These are phyloP conservation scores for Hyphodiscus sp. DNA, from an alignment of 2,329 filamentous ascomycete genomes.

Conservation along the genomic window DNA sequence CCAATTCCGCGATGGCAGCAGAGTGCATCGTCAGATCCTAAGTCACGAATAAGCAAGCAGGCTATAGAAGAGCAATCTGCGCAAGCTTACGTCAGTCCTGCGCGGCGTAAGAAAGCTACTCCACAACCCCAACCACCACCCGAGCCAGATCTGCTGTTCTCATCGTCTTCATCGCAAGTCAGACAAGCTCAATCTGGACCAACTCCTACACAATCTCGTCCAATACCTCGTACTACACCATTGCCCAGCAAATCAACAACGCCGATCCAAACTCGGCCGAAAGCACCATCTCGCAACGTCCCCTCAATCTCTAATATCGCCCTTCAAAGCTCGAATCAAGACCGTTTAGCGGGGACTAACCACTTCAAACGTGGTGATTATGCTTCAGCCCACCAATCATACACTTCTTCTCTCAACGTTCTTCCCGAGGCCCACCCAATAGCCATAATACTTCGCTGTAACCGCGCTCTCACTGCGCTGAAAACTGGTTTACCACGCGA, in stretches of 20 bases:
- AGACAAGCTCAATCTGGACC: conserved; percentile 28
- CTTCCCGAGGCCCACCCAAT: conserved; percentile 77
- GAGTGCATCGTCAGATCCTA: conserved; percentile 38
- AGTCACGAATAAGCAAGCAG: conserved; percentile 62
- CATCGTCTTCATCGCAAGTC: conserved; percentile 25
- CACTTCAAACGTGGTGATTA: conserved; percentile 96
- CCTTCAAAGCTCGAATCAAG: conserved; percentile 67
- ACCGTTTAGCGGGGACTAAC: conserved; percentile 74
- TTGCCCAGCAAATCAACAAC: conserved; percentile 37
- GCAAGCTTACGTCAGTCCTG: conserved; percentile 82
- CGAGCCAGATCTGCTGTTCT: conserved; percentile 56
- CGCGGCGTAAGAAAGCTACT: conserved; percentile 65
- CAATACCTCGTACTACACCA: conserved; percentile 32
- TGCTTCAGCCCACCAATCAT: conserved; percentile 75
- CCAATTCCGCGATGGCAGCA: conserved; percentile 56
- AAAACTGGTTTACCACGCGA: conserved; percentile 90
- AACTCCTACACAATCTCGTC: conserved; percentile 27
- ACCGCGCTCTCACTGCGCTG: conserved; percentile 80
- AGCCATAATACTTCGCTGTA: conserved; percentile 82
- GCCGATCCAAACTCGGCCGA: conserved; percentile 39
- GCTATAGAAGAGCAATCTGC: conserved; percentile 72
- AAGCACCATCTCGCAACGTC: conserved; percentile 41
- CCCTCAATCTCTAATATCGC: conserved; percentile 64
- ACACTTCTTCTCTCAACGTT: conserved; percentile 67
- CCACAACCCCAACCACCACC: conserved; percentile 33